A percentile compares a stretch with the other conserved stretches of the same genome.
phyloP scores from a whole-genome alignment of 192 early-diverging fungal species.

The Obelidium mucronatum region DNA sequence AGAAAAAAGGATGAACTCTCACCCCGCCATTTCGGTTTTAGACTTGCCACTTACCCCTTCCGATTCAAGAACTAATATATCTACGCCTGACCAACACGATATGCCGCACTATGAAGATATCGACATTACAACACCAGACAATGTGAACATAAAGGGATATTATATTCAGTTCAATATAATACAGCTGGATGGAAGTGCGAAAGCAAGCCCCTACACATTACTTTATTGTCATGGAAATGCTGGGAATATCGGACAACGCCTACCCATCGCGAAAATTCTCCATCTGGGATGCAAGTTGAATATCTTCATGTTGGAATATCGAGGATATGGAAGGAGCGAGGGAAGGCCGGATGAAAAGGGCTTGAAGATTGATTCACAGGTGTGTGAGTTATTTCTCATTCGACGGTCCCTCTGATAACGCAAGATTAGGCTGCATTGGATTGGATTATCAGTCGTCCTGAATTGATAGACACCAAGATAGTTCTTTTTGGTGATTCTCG shows the following conservation, averaged over 20 bases:
- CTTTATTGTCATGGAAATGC: constrained; percentile 97
- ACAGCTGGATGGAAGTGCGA: not conserved
- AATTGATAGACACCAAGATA: constrained; percentile 77
- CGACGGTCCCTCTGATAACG: not conserved
- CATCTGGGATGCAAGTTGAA: constrained; percentile 70
- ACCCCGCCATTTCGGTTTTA: too few relatives aligned
- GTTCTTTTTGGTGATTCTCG: constrained; percentile 71
- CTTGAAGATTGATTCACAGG: constrained; percentile 84
- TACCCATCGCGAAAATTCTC: constrained; percentile 89
- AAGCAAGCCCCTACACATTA: constrained; percentile 59
- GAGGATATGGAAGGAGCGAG: constrained; percentile 93
- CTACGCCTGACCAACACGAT: constrained; percentile 48
- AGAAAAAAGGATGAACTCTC: not conserved
- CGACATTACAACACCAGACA: not conserved
- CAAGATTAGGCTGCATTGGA: constrained; percentile 76
- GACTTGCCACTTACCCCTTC: constrained; percentile 57
- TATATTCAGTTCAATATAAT: constrained; percentile 31
- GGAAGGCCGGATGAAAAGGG: constrained; percentile 89
- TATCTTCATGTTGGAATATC: constrained; percentile 97
- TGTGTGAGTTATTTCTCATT: constrained; percentile 21
- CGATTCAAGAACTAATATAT: constrained; percentile 53
- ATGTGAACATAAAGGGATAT: constrained; percentile 9
- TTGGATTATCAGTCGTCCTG: constrained; percentile 78
- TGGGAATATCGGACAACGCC: constrained; percentile 97
- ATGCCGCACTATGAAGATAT: constrained; percentile 69